phyloP scores from a whole-genome alignment of 2,329 filamentous ascomycete species.

The Pestalotiopsis fici region DNA sequence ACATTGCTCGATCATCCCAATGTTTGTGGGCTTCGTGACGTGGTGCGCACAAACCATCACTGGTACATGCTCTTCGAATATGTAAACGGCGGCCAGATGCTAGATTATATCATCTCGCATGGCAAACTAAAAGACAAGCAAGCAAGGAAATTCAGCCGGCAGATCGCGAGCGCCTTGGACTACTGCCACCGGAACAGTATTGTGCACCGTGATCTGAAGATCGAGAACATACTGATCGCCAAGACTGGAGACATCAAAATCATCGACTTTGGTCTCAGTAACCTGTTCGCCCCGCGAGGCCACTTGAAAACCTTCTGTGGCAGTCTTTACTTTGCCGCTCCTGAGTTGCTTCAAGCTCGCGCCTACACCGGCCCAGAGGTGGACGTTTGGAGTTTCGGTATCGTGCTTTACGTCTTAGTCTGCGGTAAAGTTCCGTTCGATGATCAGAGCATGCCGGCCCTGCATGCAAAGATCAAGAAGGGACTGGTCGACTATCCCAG shows the following conservation, averaged over 20 bases:
- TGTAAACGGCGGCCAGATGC: constrained; percentile 98
- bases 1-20: constrained; percentile 92
- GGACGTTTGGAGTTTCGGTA: constrained; percentile 98
- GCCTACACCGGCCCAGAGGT: constrained; percentile 96
- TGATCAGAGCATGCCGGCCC: constrained; percentile 97
- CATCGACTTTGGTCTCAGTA: constrained; percentile 97
- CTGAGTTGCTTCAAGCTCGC: constrained; percentile 88
- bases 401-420: constrained; percentile 94
- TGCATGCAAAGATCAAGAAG: constrained; percentile 99
- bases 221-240: constrained; percentile 98
- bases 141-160: constrained; percentile 93
- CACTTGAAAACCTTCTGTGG: constrained; percentile 97
- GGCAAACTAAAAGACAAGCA: constrained; percentile 98
- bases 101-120: constrained; percentile 99
- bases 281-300: constrained; percentile 83
- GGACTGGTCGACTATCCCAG: constrained; percentile 93
- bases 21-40: constrained; percentile 93
- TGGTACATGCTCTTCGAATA: constrained; percentile 99
- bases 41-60: constrained; percentile 93
- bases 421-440: constrained; percentile 98
- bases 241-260: constrained; percentile 99
- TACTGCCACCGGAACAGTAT: constrained; percentile 99
- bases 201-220: constrained; percentile 95
- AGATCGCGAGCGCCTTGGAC: constrained; percentile 94
- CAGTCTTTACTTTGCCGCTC: constrained; percentile 95